Evolutionary conservation across 2,329 filamentous ascomycete species (phyloP), one percentile per base, ranked within the genome.

Genomic region (Trichothecium roseum): DNA sequence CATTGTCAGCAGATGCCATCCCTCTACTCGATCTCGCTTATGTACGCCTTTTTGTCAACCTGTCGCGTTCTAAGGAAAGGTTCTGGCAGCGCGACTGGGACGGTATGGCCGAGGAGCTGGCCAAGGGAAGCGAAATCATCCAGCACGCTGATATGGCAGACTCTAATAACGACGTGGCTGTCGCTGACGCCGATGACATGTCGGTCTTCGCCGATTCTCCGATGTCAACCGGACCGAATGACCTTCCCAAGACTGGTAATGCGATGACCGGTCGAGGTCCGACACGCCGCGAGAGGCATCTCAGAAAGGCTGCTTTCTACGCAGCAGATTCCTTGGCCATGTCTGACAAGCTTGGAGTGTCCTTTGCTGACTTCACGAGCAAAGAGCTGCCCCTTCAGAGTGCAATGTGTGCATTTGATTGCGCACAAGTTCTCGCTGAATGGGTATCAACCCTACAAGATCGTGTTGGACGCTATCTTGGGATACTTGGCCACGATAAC

Each of bases 1-100:
- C 89, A 3, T 65, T 96, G 8, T 88, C 87, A 4, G 84, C 88
- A 8, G 88, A 95, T 54, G 84, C 87, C 39, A 89, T 96, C 44
- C 89, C 89, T 2, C 66, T 96, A 4, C 65, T 96, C 30, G 89
- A 96, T 49, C 68, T 96, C 28, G 89, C 91, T 1, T 95, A 95
- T 50, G 83, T 96, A 9, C 76, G 88, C 32, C 66, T 98, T 1
- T 95, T 91, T 58, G 86, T 96, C 28, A 93, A 95, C 48, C 72
- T 96, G n/a, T 84, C 84, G 2, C 74, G 84, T 20, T 85, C 86
- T 7, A 95, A 94, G 55, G 88, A 95, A 54, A 84, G 83, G 41
- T 88, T 95, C 50, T 95, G 88, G 86, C 81, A 89, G 49, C 76
- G 87, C 9, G 87, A 98, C 53, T 96, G 86, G 69, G 85, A 94